These are phyloP conservation scores for Quercus tomentella DNA, from an alignment of 331 rosid species.

Conservation along the genomic window DNA sequence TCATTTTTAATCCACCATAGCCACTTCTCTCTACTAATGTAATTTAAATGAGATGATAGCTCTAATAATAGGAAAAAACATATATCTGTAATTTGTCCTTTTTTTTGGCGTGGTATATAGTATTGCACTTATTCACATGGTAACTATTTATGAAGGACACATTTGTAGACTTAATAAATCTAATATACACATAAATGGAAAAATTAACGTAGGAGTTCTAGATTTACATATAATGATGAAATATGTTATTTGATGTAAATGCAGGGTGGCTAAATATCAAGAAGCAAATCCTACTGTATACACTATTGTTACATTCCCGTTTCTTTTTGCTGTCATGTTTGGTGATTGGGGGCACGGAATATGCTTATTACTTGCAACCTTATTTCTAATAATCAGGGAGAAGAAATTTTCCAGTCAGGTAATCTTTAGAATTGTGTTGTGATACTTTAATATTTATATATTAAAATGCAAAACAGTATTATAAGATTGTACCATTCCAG, in stretches of 20 bases:
- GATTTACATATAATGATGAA: not conserved
- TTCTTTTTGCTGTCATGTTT: constrained; percentile 99
- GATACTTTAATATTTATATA: not conserved
- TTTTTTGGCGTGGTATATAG: not conserved
- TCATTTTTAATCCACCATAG: not conserved
- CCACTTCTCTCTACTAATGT: not conserved
- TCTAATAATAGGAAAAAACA: not conserved
- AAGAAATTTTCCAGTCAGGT: constrained; percentile 84
- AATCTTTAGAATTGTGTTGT: constrained; percentile 17
- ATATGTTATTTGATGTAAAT: not conserved
- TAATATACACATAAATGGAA: not conserved
- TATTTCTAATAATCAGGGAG: constrained; percentile 72
- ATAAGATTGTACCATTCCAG: not conserved
- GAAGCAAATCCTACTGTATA: constrained; percentile 96
- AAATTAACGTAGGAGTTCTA: not conserved
- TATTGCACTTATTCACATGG: not conserved
- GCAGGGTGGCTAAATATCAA: constrained; percentile 96
- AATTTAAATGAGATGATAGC: not conserved
- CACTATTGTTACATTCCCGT: constrained; percentile 85
- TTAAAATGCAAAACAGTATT: not conserved
- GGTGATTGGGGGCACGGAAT: constrained; percentile 99
- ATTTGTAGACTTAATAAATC: not conserved
- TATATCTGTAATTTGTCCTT: not conserved
- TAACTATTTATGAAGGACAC: not conserved
- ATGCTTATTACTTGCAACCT: constrained; percentile 75